Percentiles rank a stretch among this genome's conserved stretches.
Conservation (phyloP, 495 filamentous ascomycete genomes). For the Aspergillus biplanus region DNA sequence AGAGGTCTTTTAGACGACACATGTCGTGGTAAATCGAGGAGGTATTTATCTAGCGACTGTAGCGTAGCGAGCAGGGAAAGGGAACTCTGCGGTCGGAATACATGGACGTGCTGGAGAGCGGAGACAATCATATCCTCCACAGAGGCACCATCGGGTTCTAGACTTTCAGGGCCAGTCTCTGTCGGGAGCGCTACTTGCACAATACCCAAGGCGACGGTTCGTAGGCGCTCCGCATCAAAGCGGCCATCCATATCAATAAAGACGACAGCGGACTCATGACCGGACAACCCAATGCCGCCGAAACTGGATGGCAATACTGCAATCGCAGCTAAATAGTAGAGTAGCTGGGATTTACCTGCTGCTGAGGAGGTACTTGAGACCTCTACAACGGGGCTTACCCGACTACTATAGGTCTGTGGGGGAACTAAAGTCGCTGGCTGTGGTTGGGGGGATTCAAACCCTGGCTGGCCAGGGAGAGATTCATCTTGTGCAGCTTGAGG, state of each 20-base stretch:
- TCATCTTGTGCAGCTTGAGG: slow-evolving; percentile 9
- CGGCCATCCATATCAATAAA: slow-evolving; percentile 71
- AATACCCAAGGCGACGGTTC: slow-evolving; percentile 37
- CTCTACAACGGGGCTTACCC: slow-evolving; percentile 54
- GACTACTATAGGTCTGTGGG: slow-evolving; percentile 26
- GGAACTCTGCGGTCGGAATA: slow-evolving; percentile 60
- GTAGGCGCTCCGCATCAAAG: slow-evolving; percentile 65
- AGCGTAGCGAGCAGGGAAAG: slow-evolving; percentile 56
- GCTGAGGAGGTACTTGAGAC: slow-evolving; percentile 57
- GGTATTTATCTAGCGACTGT: slow-evolving; percentile 49
- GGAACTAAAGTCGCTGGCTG: slow-evolving; percentile 12
- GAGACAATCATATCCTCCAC: slow-evolving; percentile 37
- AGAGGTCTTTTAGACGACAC: slow-evolving; percentile 50
- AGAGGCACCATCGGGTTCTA: slow-evolving; percentile 19
- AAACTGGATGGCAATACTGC: slow-evolving; percentile 57
- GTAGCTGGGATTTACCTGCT: slow-evolving; percentile 66
- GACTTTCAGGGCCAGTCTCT: not conserved
- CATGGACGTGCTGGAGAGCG: slow-evolving; percentile 52
- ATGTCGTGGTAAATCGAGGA: slow-evolving; percentile 53
- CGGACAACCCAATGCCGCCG: slow-evolving; percentile 37
- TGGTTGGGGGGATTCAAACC: slow-evolving; percentile 11
- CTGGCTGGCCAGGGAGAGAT: slow-evolving; percentile 16
- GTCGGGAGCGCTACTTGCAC: slow-evolving; percentile 19
- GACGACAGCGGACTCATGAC: slow-evolving; percentile 63
- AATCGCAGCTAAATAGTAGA: slow-evolving; percentile 67